Evolutionary conservation across 257 asterid species (phyloP).

Genomic region (Ajuga chamaepitys): DNA sequence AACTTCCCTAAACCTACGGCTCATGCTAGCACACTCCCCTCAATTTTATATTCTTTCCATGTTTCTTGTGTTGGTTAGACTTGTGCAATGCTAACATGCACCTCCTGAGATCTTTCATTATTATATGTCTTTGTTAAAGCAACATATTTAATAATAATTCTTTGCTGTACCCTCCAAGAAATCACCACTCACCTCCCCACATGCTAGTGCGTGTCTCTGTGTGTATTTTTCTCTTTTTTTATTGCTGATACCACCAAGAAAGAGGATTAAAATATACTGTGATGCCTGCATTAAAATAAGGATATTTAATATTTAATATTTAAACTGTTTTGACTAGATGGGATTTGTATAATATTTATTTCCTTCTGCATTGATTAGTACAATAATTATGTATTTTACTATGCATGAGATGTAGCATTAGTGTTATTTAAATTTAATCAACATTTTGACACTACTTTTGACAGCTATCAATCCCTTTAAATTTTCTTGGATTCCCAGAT

Average conservation of each 20-base stretch:
- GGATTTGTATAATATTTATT: slow-evolving; percentile 17
- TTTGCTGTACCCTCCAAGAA: slow-evolving; percentile 20
- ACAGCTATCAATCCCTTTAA: slow-evolving; percentile 9
- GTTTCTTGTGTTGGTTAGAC: slow-evolving; percentile 27
- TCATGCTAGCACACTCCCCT: neutral
- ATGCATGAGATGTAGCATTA: slow-evolving; percentile 19
- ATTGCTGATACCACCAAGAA: neutral
- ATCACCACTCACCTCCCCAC: slow-evolving; percentile 11
- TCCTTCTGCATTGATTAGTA: slow-evolving; percentile 11
- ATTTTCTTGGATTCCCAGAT: neutral
- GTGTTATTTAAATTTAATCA: slow-evolving; percentile 4
- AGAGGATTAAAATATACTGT: slow-evolving; percentile 9
- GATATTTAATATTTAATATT: slow-evolving; percentile 9
- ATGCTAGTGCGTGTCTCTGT: neutral
- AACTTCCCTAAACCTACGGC: neutral
- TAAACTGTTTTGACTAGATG: slow-evolving; percentile 26
- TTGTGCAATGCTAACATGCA: slow-evolving; percentile 36
- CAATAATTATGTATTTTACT: slow-evolving; percentile 12
- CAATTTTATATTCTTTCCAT: slow-evolving; percentile 10
- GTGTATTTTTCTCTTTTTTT: neutral
- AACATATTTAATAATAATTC: neutral
- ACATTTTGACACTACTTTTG: slow-evolving; percentile 12
- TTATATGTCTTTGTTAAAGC: slow-evolving; percentile 2
- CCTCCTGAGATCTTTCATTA: slow-evolving; percentile 29
- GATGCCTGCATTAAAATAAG: slow-evolving; percentile 4